Base-by-base conservation (phyloP, 192 early-diverging fungal genomes). In the Coemansia sp. region DNA sequence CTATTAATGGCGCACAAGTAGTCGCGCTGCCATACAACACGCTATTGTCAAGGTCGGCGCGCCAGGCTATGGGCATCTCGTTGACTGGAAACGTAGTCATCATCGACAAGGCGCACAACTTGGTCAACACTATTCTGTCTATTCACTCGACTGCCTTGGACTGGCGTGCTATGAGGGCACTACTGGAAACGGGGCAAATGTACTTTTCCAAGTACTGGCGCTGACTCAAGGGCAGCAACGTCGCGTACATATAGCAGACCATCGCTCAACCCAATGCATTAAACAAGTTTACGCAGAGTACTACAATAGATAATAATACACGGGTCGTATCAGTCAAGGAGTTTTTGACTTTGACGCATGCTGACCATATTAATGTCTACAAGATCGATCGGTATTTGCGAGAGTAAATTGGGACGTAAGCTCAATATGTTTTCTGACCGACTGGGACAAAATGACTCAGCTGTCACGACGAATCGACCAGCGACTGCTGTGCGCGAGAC, bases 281-380 rank as follows among this genome's bases (percentile, higher is more conserved):
- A 18, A 18, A 54, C 52, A 89, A 85, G 57, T 87, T 69, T 7
- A 68, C 91, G 54, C 74, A 74, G 31, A 10, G 15, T n/a, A 47
- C 51, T 8, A 29, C 9, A 1, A 12, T 11, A 1, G 51, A 12
- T 9, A 24, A 11, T 13, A 61, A 41, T 5, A 54, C 65, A 13
- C 18, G 47, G 3, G 79, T 93, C 18, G 67, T 88, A 60, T 68
- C 72, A 0, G 88, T 90, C 3, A 90, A 90, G 68, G 91, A 94
- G 55, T 93, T 95, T 79, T 68, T 93, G 40, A 88, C 91, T 13
- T 69, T 77, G 2, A 78, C 89, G 9, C 79, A 83, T 15, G 90
- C 94, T 36, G 93, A 95, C 55, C 87, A 95, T 69, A 86, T 96
- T 59, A 97, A 95, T 67, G 77, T 95, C 34, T 95, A 91, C 80